Evolutionary conservation across 495 filamentous ascomycete species (phyloP).

Genomic region (Xylaria palmicola): DNA sequence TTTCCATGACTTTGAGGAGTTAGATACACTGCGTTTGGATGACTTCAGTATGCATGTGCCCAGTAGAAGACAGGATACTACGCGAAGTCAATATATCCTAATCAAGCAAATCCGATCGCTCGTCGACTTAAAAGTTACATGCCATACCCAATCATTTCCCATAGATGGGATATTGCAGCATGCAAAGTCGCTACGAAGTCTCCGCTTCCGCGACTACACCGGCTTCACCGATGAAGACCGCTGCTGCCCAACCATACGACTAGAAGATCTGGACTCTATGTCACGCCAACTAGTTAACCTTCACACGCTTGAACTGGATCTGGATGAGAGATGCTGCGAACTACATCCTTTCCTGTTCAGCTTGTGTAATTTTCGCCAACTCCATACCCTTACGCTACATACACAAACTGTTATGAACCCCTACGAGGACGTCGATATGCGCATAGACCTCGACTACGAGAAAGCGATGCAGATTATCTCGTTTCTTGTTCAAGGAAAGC

Average conservation of each 20-base stretch:
- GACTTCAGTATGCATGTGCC: conserved; percentile 25
- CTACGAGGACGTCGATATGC: not conserved
- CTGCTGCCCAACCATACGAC: conserved; percentile 24
- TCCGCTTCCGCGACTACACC: conserved; percentile 29
- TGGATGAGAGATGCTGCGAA: conserved; percentile 20
- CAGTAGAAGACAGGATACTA: conserved; percentile 20
- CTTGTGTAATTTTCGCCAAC: conserved; percentile 18
- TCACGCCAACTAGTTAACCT: conserved; percentile 17
- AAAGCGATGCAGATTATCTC: conserved; percentile 8
- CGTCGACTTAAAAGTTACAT: conserved; percentile 20
- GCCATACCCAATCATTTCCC: conserved; percentile 22
- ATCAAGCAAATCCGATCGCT: conserved; percentile 25
- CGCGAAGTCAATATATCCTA: conserved; percentile 21
- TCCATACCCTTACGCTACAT: conserved; percentile 26
- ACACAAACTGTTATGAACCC: conserved; percentile 27
- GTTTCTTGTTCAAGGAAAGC: conserved; percentile 12
- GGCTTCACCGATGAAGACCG: conserved; percentile 27
- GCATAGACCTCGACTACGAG: conserved; percentile 13
- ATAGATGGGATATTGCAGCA: conserved; percentile 24
- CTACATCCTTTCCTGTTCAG: conserved; percentile 15
- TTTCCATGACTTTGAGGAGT: conserved; percentile 17
- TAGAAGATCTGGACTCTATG: conserved; percentile 19
- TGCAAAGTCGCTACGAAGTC: conserved; percentile 17
- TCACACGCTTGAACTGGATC: conserved; percentile 26
- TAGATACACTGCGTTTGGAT: conserved; percentile 26